A percentile compares a stretch with the other conserved stretches of the same genome.
Conservation (phyloP, 2,329 filamentous ascomycete genomes). For the Emmonsiellopsis sp. region DNA sequence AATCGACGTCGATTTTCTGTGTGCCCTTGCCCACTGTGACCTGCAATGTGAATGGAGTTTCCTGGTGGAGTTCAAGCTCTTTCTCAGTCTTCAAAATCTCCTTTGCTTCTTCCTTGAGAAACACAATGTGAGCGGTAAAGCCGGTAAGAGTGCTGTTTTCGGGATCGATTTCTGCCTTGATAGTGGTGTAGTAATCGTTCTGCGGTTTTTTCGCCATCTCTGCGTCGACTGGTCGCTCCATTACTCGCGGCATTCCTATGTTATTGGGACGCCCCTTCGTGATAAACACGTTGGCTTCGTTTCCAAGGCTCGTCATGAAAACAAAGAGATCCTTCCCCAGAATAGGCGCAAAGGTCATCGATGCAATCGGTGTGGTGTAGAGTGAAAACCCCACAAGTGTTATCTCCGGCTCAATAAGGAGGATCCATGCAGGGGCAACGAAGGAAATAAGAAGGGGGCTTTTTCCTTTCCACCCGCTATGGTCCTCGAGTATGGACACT, state of each 20-base stretch:
- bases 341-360: constrained; percentile 4
- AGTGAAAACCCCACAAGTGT: constrained; percentile 13
- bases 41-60: constrained; percentile 9
- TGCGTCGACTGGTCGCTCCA: not conserved
- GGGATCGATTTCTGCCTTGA: constrained; percentile 4
- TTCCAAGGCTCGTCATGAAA: constrained; percentile 11
- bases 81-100: constrained; percentile 5
- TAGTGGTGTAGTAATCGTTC: not conserved
- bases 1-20: constrained; percentile 8
- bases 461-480: constrained; percentile 14
- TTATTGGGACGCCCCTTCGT: constrained; percentile 19
- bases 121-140: constrained; percentile 8
- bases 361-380: constrained; percentile 9
- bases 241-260: constrained; percentile 7
- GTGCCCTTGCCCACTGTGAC: constrained; percentile 6
- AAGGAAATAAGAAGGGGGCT: constrained; percentile 18
- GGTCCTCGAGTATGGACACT: constrained; percentile 14
- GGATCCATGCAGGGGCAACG: constrained; percentile 15
- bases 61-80: constrained; percentile 5
- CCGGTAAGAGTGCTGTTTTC: constrained; percentile 4
- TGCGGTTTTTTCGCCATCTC: not conserved
- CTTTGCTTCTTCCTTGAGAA: constrained; percentile 4
- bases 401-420: constrained; percentile 10
- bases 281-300: constrained; percentile 16
- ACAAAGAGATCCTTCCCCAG: constrained; percentile 15